phyloP scores from a whole-genome alignment of 2,329 filamentous ascomycete species.

The Aspergillus sp. region DNA sequence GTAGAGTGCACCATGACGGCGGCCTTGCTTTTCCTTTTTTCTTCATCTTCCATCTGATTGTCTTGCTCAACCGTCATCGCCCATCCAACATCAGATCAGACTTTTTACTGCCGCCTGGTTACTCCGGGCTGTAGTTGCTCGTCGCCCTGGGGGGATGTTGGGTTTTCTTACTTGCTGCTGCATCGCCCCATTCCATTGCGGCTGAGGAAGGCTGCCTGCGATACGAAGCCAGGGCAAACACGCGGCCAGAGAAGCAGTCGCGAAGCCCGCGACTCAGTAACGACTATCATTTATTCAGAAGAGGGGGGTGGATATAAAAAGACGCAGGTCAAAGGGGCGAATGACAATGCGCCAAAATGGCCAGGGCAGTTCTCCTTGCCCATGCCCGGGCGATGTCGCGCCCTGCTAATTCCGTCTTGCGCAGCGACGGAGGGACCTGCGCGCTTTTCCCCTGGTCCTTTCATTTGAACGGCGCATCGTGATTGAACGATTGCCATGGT shows the following conservation, averaged over 20 bases:
- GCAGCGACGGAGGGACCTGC: not conserved
- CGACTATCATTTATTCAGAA: too few relatives aligned
- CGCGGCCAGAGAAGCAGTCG: not conserved
- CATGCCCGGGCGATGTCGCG: conserved; percentile 5
- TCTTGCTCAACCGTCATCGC: not conserved
- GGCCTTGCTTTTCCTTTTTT: not conserved
- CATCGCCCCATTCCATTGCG: conserved; percentile 10
- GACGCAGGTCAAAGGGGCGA: not conserved
- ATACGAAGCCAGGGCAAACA: conserved; percentile 2
- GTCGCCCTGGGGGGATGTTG: not conserved
- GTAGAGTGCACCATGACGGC: not conserved
- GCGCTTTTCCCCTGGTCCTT: conserved; percentile 6
- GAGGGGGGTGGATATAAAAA: not conserved
- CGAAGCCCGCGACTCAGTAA: too few relatives aligned
- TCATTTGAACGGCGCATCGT: conserved; percentile 1
- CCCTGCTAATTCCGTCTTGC: not conserved
- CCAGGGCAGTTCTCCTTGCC: not conserved
- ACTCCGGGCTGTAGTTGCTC: not conserved
- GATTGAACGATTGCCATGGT: not conserved
- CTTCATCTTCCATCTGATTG: not conserved
- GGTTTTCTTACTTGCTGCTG: not conserved
- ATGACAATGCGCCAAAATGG: not conserved
- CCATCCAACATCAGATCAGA: not conserved
- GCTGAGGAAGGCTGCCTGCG: not conserved
- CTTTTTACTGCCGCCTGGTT: too few relatives aligned